Evolutionary conservation across 23 red algal species (phyloP).

Genomic region (Agarophyton chilense): DNA sequence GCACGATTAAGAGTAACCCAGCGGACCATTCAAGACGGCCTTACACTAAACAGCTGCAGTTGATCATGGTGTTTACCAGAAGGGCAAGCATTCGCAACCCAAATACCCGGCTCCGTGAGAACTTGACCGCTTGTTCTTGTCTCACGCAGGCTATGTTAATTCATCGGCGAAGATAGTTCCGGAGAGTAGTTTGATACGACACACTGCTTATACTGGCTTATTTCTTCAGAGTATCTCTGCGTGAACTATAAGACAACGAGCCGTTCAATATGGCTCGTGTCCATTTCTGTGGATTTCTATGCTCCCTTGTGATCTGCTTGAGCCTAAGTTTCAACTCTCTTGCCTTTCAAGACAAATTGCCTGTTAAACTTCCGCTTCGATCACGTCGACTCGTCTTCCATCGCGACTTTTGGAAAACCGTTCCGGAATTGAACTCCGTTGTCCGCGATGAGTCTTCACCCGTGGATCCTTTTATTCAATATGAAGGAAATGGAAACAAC

Average conservation of each 20-base stretch:
- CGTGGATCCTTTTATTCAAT: background rate
- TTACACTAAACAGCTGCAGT: constrained; percentile 4
- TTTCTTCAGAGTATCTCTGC: no score
- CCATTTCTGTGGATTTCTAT: background rate
- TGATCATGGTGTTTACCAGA: no score
- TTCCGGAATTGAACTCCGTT: background rate
- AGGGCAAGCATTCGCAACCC: no score
- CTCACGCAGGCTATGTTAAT: no score
- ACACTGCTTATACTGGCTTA: no score
- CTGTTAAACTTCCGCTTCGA: background rate
- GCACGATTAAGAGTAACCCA: background rate
- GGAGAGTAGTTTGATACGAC: no score
- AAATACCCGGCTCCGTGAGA: no score
- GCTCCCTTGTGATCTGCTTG: background rate
- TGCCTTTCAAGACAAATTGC: background rate
- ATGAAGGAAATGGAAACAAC: background rate
- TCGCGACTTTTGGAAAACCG: background rate
- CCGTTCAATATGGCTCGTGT: background rate
- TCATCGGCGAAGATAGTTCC: no score
- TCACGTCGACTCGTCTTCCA: background rate
- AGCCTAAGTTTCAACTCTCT: background rate
- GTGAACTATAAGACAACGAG: no score
- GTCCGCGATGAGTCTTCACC: background rate
- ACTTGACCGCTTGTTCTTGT: no score
- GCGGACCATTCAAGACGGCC: background rate